Base-by-base conservation (phyloP, 139 green algal genomes). In the Desmodesmus armatus region DNA sequence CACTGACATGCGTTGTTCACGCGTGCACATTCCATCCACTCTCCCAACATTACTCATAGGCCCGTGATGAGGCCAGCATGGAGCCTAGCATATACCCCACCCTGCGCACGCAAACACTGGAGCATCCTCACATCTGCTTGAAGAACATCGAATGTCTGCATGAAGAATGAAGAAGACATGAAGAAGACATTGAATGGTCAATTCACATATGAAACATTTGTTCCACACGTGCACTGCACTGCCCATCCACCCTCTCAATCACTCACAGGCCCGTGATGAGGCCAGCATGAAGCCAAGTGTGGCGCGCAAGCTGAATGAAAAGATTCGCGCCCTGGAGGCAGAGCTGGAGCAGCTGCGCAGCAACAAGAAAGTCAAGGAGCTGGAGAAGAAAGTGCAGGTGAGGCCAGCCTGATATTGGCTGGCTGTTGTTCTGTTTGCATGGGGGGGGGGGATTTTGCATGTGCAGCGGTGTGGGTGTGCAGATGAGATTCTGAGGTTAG, bases 231-330 rank as follows among this genome's bases (percentile, higher is more conserved):
- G n/a, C n/a, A n/a, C n/a, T n/a, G n/a, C n/a, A n/a, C n/a, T n/a
- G n/a, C n/a, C n/a, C n/a, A n/a, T n/a, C n/a, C 23, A 27, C 58
- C 23, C 15, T 27, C 25, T 66, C 27, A 7, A 7, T 66, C 33
- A 23, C 29, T n/a, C 33, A 39, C 78, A 84, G 78, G 78, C 78
- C 25, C 78, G 78, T 72, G 78, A 84, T 39, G 78, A 84, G 60
- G 60, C 62, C 44, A 72, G 62, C 41, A 58, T 85, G 66, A 77
- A 76, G 58, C 90, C 90, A 4, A 90, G 85, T 25, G 53, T 93
- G 19, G 88, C 89, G 0, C 87, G 88, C 44, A 89, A 91, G 84
- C 88, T 93, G 29, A 90, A 90, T 66, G 86, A 91, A 27, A 88
- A 88, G 76, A 93, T 93, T 78, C 88, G 82, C 19, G 37, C 41